Evolutionary conservation across 2,329 filamentous ascomycete species (phyloP).

Genomic region (Verticillium zaregamsianum): DNA sequence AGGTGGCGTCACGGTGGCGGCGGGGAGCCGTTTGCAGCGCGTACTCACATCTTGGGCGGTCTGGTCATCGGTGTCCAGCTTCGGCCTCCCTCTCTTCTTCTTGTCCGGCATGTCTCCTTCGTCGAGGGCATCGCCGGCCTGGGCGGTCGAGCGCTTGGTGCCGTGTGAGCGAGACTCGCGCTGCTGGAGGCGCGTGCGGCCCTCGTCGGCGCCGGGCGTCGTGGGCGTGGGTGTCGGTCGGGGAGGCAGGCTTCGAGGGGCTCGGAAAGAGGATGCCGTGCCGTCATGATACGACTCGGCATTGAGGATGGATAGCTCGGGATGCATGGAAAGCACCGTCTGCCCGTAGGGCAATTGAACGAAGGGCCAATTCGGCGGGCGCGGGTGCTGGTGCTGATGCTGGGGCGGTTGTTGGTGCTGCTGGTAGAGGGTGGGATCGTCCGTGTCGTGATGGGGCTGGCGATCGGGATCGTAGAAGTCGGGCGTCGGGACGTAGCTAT

Average conservation of each 20-base stretch:
- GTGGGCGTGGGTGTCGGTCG: slow-evolving; percentile 6
- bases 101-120: neutral
- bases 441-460: neutral
- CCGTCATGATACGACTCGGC: slow-evolving; percentile 41
- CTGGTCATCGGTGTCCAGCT: slow-evolving; percentile 72
- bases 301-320: slow-evolving; percentile 38
- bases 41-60: slow-evolving; percentile 71
- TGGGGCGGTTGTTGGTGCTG: slow-evolving; percentile 1
- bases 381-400: slow-evolving; percentile 2
- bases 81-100: slow-evolving; percentile 58
- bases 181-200: neutral
- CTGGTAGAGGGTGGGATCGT: neutral
- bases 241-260: slow-evolving; percentile 13
- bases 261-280: slow-evolving; percentile 10
- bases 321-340: slow-evolving; percentile 18
- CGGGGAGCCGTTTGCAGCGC: neutral
- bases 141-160: neutral
- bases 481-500: neutral
- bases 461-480: neutral
- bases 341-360: slow-evolving; percentile 5
- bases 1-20: slow-evolving; percentile 2
- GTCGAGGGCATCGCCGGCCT: neutral
- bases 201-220: neutral
- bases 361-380: neutral
- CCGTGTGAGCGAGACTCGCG: neutral